A percentile compares a stretch with the other conserved stretches of the same genome.
Conservation (phyloP, 257 asterid genomes). For the Solanum ahanhuiri region DNA sequence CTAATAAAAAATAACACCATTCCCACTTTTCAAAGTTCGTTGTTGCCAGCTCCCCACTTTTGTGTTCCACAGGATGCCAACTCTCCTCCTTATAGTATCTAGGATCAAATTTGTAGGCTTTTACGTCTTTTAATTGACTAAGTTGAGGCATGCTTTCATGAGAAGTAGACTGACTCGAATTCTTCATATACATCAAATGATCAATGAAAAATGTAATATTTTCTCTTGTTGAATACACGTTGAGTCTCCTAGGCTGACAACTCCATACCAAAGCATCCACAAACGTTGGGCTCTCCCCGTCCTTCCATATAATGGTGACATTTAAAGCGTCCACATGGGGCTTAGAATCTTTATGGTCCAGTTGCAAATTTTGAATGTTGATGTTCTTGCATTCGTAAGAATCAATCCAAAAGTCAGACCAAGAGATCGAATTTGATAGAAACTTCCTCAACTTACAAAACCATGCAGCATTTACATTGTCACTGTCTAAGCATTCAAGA, state of each 20-base stretch:
- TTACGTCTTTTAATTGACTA: neutral
- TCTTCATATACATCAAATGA: neutral
- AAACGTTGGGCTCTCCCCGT: neutral
- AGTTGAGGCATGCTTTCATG: fast-evolving
- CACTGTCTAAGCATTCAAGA: neutral
- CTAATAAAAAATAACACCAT: neutral
- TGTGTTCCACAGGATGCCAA: neutral
- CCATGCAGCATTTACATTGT: neutral
- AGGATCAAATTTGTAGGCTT: neutral
- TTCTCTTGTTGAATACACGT: neutral
- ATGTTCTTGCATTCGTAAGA: neutral
- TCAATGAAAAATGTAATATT: neutral
- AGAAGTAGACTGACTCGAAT: neutral
- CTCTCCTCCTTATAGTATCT: too few species aligned
- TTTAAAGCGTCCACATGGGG: neutral
- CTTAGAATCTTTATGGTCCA: neutral
- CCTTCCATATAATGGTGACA: neutral
- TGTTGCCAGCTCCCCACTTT: neutral
- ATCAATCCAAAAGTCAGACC: neutral
- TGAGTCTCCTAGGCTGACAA: neutral
- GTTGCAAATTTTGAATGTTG: neutral
- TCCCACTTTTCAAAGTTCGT: neutral
- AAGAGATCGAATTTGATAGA: neutral
- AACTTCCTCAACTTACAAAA: neutral
- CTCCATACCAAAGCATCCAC: neutral